These are phyloP conservation scores for Mortierella sp. DNA, from an alignment of 371 early-diverging fungal species.

Conservation along the genomic window DNA sequence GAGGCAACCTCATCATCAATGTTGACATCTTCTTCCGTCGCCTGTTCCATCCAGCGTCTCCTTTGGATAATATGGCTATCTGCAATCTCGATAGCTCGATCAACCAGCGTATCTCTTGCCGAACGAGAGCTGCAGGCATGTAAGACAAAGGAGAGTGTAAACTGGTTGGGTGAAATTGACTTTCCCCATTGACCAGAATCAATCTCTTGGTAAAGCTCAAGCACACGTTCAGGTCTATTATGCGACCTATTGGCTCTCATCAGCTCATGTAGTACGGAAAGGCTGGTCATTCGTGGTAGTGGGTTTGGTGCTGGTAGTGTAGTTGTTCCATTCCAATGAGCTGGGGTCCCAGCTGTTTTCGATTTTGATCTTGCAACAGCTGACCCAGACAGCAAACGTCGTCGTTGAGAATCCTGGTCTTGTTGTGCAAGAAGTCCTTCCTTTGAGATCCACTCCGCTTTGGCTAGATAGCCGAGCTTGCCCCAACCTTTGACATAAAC, in stretches of 20 bases:
- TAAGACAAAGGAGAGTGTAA: conserved; percentile 35
- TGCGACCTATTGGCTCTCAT: conserved; percentile 32
- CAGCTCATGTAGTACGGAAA: conserved; percentile 35
- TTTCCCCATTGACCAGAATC: conserved; percentile 34
- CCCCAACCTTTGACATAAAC: conserved; percentile 49
- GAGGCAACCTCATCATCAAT: background rate
- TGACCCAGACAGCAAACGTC: background rate
- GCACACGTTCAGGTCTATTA: conserved; percentile 26
- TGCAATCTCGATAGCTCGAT: conserved; percentile 25
- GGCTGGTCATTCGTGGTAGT: conserved; percentile 11
- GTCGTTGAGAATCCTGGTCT: conserved; percentile 3
- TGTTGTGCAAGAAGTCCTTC: conserved; percentile 23
- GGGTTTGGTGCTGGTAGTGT: conserved; percentile 8
- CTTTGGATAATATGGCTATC: conserved; percentile 11
- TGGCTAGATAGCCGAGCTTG: conserved; percentile 20
- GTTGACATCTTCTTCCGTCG: background rate
- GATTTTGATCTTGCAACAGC: background rate
- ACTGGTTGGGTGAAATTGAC: conserved; percentile 29
- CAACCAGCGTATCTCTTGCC: conserved; percentile 14
- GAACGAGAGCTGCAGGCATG: conserved; percentile 24
- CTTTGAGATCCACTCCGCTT: conserved; percentile 22
- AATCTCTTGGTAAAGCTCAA: conserved; percentile 32
- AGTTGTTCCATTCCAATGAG: background rate
- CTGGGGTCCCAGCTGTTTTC: background rate
- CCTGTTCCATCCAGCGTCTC: background rate